Base-by-base conservation (phyloP, 495 filamentous ascomycete genomes). In the Amphirosellinia nigrospora region DNA sequence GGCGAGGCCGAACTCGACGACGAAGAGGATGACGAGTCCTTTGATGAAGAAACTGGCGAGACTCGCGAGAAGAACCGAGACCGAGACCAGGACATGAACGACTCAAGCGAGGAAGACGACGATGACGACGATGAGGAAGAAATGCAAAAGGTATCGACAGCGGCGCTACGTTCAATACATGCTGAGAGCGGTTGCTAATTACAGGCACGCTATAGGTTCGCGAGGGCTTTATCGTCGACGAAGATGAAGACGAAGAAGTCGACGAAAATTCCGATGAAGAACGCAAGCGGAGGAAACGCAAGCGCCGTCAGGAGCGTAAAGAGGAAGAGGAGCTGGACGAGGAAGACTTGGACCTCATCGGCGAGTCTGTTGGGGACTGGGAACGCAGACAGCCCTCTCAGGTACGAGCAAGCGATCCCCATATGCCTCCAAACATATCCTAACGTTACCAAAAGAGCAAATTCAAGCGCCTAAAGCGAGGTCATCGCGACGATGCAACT, bases 141-240 rank as follows among this genome's bases (percentile, higher is more conserved):
- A 72, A 89, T 87, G 65, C 76, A 81, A 61, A 82, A 82, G 75
- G 86, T 87, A 78, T 38, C 9, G 26, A 53, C 46, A 39, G 48
- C 21, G 13, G 19, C 34, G 26, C 26, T 65, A 16, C 26, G 3
- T 68, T 45, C 26, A 48, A 11, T 32, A 5, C 23, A 1, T 11
- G 32, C 28, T 3, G 4, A 7, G 16, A 36, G 34, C 28, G 19
- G 63, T 45, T 55, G 46, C 61, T 71, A 48, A 76, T 26, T 26
- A 11, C 3, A 28, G 28, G 63, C 36, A n/a, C 26, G 41, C 38
- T 11, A 30, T 74, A 96, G 92, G 87, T 97, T 45, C 91, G 92
- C 32, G 93, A 96, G 83, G 96, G 94, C 6, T 99, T 98, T 82
- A 97, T 99, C 66, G 93, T 97, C 72, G 94, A 97, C 73, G 94